Conservation (phyloP, 202 grass and related monocot species). For the Zoysia matrella region DNA sequence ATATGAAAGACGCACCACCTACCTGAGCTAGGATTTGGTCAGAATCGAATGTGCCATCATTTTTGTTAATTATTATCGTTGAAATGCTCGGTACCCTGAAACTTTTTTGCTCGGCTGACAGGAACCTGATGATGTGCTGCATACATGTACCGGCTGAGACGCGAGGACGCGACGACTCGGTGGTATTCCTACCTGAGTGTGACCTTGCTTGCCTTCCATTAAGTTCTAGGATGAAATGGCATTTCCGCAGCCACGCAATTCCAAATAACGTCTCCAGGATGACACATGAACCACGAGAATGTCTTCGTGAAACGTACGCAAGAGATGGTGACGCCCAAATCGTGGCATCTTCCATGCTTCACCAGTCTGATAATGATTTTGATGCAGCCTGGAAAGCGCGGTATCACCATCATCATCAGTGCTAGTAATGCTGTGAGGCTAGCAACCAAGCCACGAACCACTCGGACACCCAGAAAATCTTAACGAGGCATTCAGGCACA, state of each 20-base stretch:
- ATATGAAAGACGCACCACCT: not conserved
- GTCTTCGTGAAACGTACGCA: not conserved
- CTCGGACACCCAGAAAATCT: not conserved
- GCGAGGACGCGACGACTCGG: not conserved
- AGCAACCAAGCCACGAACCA: not conserved
- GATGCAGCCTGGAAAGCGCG: not conserved
- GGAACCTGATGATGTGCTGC: not conserved
- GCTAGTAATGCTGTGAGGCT: not conserved
- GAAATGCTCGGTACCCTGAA: not conserved
- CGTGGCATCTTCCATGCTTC: not conserved
- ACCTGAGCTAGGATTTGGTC: not conserved
- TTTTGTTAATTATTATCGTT: not conserved
- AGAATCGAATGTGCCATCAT: not conserved
- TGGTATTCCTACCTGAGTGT: no score
- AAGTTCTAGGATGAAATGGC: no score
- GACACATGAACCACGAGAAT: not conserved
- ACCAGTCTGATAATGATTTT: conserved; percentile 9
- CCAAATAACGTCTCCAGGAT: not conserved
- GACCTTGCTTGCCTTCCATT: no score
- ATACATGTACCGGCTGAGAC: not conserved
- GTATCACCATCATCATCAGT: not conserved
- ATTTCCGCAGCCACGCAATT: not conserved
- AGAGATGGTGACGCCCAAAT: not conserved
- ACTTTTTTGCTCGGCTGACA: not conserved
- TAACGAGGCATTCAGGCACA: not conserved